Percentiles rank a stretch among this genome's conserved stretches.
Conservation (phyloP, 176 grass and related monocot genomes). For the Alopecurus myosuroides region DNA sequence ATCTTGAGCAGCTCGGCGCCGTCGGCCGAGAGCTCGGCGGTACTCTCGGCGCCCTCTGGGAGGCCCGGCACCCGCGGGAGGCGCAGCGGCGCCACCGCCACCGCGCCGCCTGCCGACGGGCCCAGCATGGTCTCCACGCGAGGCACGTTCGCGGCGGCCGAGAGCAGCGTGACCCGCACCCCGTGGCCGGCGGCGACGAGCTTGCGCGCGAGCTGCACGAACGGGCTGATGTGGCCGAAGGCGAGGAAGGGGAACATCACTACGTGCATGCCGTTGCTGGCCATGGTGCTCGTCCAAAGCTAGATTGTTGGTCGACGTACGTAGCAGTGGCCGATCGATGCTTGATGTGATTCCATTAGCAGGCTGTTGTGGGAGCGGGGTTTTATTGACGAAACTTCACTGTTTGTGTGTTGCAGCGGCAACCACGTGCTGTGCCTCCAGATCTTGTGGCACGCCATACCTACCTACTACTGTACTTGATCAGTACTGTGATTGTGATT, state of each 20-base stretch:
- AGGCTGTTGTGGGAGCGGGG: too few relatives aligned
- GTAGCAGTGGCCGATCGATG: too few relatives aligned
- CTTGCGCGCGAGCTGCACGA: constrained; percentile 45
- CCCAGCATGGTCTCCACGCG: constrained; percentile 40
- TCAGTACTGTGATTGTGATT: too few relatives aligned
- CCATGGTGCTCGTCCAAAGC: not conserved
- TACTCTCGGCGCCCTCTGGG: constrained; percentile 31
- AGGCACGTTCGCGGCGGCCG: constrained; percentile 24
- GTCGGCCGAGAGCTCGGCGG: constrained; percentile 34
- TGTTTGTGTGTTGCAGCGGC: too few relatives aligned
- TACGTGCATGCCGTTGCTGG: not conserved
- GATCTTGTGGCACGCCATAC: too few relatives aligned
- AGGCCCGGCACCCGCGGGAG: constrained; percentile 43
- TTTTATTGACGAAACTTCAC: too few relatives aligned
- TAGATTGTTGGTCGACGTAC: not conserved
- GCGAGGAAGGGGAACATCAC: constrained; percentile 16
- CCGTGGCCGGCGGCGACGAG: not conserved
- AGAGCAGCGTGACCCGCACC: constrained; percentile 39
- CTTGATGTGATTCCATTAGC: too few relatives aligned
- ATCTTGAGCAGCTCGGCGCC: constrained; percentile 47
- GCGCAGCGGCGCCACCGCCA: constrained; percentile 13
- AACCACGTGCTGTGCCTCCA: too few relatives aligned
- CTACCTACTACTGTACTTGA: too few relatives aligned
- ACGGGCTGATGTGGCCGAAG: constrained; percentile 22
- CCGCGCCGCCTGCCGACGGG: not conserved